These are phyloP conservation scores for Forsythia viridissima DNA, from an alignment of 257 asterid species.

Conservation along the genomic window DNA sequence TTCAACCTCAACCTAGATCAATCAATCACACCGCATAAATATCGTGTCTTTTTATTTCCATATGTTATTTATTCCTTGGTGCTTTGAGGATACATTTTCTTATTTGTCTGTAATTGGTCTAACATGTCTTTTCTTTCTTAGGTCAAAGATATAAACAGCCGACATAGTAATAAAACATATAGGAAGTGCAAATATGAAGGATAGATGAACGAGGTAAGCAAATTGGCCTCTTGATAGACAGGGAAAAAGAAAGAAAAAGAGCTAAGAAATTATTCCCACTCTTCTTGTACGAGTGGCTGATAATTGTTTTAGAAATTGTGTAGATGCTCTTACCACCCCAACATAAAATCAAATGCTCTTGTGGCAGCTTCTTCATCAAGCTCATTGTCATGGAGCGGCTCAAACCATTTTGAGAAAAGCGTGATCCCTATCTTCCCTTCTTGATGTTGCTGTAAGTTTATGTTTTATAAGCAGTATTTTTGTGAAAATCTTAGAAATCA, in stretches of 20 bases:
- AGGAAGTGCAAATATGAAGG: not conserved
- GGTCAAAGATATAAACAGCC: not conserved
- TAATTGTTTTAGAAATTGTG: not conserved
- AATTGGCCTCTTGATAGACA: not conserved
- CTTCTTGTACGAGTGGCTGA: not conserved
- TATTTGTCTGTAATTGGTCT: not conserved
- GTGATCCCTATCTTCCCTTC: slow-evolving; percentile 25
- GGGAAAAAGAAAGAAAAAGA: not conserved
- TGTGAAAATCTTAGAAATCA: not conserved
- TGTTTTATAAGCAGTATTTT: not conserved
- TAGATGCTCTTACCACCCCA: slow-evolving; percentile 28
- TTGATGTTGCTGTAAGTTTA: slow-evolving; percentile 10
- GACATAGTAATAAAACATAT: not conserved
- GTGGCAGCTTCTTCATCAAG: slow-evolving; percentile 20
- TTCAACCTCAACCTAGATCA: not conserved
- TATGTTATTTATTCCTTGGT: not conserved
- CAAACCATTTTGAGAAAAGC: slow-evolving; percentile 12
- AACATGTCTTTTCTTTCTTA: not conserved
- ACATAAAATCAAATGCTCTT: slow-evolving; percentile 29
- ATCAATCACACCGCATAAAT: not conserved
- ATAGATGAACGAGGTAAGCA: not conserved
- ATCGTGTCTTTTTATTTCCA: not conserved
- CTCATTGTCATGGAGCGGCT: slow-evolving; percentile 33
- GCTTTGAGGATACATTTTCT: not conserved
- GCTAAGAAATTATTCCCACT: not conserved